Conservation (phyloP, 495 filamentous ascomycete genomes). For the Podospora tetraspora region DNA sequence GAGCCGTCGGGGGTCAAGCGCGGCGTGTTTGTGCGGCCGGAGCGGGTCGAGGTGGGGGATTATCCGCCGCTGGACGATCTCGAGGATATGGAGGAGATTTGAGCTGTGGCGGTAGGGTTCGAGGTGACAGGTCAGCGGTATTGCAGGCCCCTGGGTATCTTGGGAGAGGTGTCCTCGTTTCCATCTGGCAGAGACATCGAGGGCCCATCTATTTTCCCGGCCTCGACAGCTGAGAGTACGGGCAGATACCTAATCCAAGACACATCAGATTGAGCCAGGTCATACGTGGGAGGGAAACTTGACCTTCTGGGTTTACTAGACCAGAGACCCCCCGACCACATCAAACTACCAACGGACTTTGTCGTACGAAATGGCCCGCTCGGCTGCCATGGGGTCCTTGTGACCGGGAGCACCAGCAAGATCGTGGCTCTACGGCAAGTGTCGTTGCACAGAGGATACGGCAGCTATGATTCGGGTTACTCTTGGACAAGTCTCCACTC, state of each 20-base stretch:
- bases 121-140: no score
- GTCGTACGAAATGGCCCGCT: neutral
- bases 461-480: neutral
- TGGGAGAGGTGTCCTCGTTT: neutral
- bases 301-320: neutral
- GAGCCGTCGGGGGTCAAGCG: constrained; percentile 56
- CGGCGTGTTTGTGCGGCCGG: constrained; percentile 84
- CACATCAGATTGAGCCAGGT: neutral
- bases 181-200: neutral
- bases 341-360: neutral
- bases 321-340: neutral
- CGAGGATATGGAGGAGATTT: constrained; percentile 87
- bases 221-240: neutral
- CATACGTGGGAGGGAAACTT: neutral
- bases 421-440: neutral
- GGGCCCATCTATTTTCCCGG: neutral
- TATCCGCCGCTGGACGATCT: constrained; percentile 68
- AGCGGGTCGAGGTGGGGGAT: constrained; percentile 84
- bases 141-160: no score
- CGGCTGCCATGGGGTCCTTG: neutral
- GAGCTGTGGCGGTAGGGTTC: no score
- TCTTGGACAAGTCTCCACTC: neutral
- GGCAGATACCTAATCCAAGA: neutral
- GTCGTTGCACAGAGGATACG: neutral
- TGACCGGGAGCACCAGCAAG: neutral